A percentile compares a stretch with the other conserved stretches of the same genome.
These are phyloP conservation scores for Cryptosporidium sp. DNA, from an alignment of 169 alveolate genomes.

Conservation along the genomic window DNA sequence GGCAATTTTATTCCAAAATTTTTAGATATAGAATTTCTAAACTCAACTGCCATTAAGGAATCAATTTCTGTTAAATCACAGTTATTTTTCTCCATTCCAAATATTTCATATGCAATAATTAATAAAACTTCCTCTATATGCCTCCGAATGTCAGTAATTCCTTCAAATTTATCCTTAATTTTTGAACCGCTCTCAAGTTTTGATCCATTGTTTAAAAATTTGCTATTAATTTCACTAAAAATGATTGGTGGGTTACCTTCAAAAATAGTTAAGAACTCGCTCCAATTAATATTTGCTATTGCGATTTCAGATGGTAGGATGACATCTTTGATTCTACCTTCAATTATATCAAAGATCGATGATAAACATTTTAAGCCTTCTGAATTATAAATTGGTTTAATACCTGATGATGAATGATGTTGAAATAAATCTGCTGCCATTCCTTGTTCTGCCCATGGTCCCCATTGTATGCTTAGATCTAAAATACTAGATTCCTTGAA, in stretches of 20 bases:
- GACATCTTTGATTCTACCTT: background rate
- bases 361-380: slow-evolving; percentile 32
- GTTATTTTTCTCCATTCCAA: slow-evolving; percentile 23
- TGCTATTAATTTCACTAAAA: slow-evolving; percentile 8
- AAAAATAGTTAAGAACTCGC: slow-evolving; percentile 24
- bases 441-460: slow-evolving; percentile 76
- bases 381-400: slow-evolving; percentile 18
- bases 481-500: background rate
- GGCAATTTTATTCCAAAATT: slow-evolving; percentile 77
- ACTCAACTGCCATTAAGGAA: slow-evolving; percentile 81
- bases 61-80: slow-evolving; percentile 76
- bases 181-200: background rate
- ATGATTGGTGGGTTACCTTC: slow-evolving; percentile 28
- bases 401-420: slow-evolving; percentile 38
- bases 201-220: background rate
- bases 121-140: slow-evolving; percentile 24
- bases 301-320: slow-evolving; percentile 41
- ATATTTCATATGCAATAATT: slow-evolving; percentile 43
- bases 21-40: slow-evolving; percentile 76
- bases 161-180: slow-evolving; percentile 33
- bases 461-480: slow-evolving; percentile 72
- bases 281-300: slow-evolving; percentile 43
- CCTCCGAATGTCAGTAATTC: slow-evolving; percentile 6
- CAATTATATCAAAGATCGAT: slow-evolving; percentile 23
- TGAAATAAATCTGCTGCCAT: slow-evolving; percentile 49